These are phyloP conservation scores for Elongisporangium undulatum DNA, from an alignment of 352 stramenopile species.

Conservation along the genomic window DNA sequence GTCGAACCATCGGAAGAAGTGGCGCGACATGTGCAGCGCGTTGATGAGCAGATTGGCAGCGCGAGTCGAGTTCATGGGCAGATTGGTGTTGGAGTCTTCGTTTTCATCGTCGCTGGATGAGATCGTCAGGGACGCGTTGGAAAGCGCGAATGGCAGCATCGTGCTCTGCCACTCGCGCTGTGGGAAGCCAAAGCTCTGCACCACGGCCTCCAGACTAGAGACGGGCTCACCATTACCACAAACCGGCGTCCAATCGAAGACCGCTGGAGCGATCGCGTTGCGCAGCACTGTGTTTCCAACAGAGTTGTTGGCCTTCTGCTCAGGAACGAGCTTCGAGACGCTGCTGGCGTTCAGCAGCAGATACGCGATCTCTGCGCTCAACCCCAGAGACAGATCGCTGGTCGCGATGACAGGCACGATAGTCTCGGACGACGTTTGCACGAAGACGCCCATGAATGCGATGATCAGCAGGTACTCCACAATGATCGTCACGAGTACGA, in stretches of 20 bases:
- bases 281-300: not conserved
- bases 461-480: not conserved
- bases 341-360: not conserved
- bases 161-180: not conserved
- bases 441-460: not conserved
- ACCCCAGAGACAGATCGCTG: not conserved
- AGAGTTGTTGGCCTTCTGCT: not conserved
- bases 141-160: not conserved
- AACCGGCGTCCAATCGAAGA: not conserved
- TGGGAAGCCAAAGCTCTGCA: not conserved
- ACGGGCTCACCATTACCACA: not conserved
- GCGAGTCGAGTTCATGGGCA: not conserved
- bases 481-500: not conserved
- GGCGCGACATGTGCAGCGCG: not conserved
- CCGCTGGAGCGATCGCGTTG: not conserved
- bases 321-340: not conserved
- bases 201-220: not conserved
- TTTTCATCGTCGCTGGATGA: not conserved
- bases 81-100: not conserved
- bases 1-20: not conserved
- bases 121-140: not conserved
- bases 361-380: not conserved
- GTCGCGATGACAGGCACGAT: not conserved
- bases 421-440: not conserved
- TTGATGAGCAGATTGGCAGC: not conserved